Evolutionary conservation across 371 early-diverging fungal genomes (phyloP).

Genomic region (Mucor plumbeus): DNA sequence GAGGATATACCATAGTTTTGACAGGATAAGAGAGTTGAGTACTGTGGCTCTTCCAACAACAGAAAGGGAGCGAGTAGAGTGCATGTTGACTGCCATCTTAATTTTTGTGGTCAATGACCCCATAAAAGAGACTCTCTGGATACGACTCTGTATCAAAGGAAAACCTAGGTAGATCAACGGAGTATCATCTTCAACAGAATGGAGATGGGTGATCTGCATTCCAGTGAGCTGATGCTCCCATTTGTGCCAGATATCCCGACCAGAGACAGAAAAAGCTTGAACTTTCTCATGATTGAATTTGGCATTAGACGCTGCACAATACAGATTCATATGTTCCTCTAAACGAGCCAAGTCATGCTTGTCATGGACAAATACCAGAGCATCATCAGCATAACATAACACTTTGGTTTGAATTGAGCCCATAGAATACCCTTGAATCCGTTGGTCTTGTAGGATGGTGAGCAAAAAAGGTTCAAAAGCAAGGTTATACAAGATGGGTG

Average conservation of each 20-base stretch:
- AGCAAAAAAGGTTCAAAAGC: constrained; percentile 22
- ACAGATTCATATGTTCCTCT: background rate
- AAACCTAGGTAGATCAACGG: constrained; percentile 7
- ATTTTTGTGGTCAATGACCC: background rate
- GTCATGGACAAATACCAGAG: constrained; percentile 8
- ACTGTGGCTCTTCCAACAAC: background rate
- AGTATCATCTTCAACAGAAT: background rate
- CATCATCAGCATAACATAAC: constrained; percentile 20
- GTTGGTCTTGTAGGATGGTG: background rate
- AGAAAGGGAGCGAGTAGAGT: background rate
- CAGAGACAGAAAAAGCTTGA: constrained; percentile 15
- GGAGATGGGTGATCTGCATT: background rate
- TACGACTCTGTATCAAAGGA: background rate
- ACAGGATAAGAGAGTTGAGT: background rate
- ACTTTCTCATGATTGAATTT: constrained; percentile 16
- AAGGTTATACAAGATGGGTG: constrained; percentile 21
- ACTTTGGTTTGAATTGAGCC: constrained; percentile 1
- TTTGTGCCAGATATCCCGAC: background rate
- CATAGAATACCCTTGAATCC: background rate
- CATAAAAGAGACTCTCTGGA: background rate
- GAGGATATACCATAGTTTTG: background rate
- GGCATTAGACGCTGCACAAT: constrained; percentile 16
- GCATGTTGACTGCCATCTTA: background rate
- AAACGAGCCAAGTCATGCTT: background rate
- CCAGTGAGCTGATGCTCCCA: background rate